Evolutionary conservation across 2,329 filamentous ascomycete species (phyloP).

Genomic region (Geoglossum cookeanum): DNA sequence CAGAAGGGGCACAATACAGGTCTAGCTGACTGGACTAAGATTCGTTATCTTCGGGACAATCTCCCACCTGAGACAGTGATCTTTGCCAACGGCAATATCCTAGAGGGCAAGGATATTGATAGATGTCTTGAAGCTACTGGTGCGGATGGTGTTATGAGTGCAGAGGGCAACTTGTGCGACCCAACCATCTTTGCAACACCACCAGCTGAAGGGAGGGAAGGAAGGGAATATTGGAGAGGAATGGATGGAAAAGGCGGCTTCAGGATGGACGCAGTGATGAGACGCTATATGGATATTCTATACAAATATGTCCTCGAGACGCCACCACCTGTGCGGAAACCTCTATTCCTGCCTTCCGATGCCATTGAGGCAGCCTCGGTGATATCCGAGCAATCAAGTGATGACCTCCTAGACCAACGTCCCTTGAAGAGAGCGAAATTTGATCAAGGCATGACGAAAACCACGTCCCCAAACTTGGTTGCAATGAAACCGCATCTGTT

Average conservation of each 20-base stretch:
- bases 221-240: constrained; percentile 73
- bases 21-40: constrained; percentile 74
- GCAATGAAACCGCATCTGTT: constrained; percentile 87
- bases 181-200: constrained; percentile 63
- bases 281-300: constrained; percentile 81
- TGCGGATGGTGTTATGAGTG: constrained; percentile 86
- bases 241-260: constrained; percentile 65
- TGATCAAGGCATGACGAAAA: constrained; percentile 24
- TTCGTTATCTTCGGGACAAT: constrained; percentile 64
- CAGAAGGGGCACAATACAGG: constrained; percentile 95
- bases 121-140: constrained; percentile 65
- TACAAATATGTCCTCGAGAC: constrained; percentile 54
- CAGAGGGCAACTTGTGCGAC: constrained; percentile 86
- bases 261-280: constrained; percentile 68
- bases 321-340: constrained; percentile 45
- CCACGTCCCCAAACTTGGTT: constrained; percentile 46
- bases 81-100: constrained; percentile 90
- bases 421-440: constrained; percentile 28
- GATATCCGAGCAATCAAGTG: constrained; percentile 13
- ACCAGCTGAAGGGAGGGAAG: constrained; percentile 44
- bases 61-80: constrained; percentile 76
- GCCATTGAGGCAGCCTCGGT: constrained; percentile 10
- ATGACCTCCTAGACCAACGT: constrained; percentile 25
- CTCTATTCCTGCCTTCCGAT: constrained; percentile 51
- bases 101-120: constrained; percentile 61